phyloP scores from a whole-genome alignment of 768 basidiomycete species.

The Tylopilus vinaceipallidus region DNA sequence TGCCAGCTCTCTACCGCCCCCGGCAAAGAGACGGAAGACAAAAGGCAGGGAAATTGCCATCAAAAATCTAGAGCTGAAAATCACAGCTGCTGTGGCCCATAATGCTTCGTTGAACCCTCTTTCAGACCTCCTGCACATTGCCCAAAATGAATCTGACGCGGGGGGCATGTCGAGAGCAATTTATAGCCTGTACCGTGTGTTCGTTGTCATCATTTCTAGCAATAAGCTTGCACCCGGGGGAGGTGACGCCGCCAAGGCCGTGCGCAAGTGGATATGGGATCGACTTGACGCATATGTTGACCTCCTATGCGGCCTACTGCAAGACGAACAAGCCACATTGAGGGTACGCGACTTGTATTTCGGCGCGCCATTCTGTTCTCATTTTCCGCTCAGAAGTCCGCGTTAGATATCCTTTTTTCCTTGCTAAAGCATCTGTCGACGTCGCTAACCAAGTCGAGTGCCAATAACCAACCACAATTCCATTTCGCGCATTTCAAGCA shows the following conservation, averaged over 20 bases:
- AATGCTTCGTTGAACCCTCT: conserved; percentile 74
- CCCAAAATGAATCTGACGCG: conserved; percentile 46
- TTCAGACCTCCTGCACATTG: conserved; percentile 67
- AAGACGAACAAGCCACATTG: conserved; percentile 73
- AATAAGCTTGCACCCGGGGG: conserved; percentile 52
- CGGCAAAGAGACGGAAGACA: conserved; percentile 50
- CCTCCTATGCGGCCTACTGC: conserved; percentile 65
- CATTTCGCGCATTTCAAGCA: conserved; percentile 67
- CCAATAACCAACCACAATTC: conserved; percentile 56
- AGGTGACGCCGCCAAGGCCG: conserved; percentile 53
- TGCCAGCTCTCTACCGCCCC: conserved; percentile 48
- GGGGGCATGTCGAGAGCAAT: conserved; percentile 68
- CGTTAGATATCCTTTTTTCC: conserved; percentile 74
- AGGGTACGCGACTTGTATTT: conserved; percentile 48
- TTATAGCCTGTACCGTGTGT: conserved; percentile 80
- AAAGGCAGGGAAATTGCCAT: conserved; percentile 27
- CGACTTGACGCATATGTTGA: conserved; percentile 68
- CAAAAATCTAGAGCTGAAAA: conserved; percentile 50
- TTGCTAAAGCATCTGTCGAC: conserved; percentile 77
- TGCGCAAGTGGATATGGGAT: conserved; percentile 80
- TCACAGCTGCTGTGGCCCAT: conserved; percentile 51
- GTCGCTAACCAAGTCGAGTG: conserved; percentile 45
- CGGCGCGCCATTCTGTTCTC: neutral
- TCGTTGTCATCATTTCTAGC: conserved; percentile 58
- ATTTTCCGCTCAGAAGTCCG: conserved; percentile 50